Conservation (phyloP, 306 rosid species). For the Inga oerstediana region DNA sequence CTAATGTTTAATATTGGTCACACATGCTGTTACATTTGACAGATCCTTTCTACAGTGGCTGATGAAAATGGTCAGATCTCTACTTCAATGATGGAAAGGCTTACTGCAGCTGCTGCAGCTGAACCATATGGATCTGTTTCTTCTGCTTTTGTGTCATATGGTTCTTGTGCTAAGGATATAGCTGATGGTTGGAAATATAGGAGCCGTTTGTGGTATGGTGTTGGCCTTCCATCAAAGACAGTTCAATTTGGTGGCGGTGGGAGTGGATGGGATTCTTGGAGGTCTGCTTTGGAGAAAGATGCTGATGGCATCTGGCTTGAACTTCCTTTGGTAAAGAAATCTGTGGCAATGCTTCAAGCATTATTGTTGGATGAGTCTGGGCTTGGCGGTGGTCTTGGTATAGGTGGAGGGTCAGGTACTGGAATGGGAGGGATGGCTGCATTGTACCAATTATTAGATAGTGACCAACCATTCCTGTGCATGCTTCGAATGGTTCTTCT, state of each 20-base stretch:
- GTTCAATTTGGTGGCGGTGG: conserved; percentile 88
- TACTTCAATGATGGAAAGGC: conserved; percentile 74
- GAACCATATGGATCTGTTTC: conserved; percentile 90
- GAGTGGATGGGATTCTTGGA: conserved; percentile 90
- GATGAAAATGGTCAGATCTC: conserved; percentile 89
- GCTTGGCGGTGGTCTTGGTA: conserved; percentile 98
- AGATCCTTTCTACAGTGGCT: conserved; percentile 94
- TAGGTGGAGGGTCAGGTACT: conserved; percentile 98
- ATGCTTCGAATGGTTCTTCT: conserved; percentile 99
- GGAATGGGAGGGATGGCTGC: conserved; percentile 99
- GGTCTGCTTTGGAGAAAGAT: conserved; percentile 81
- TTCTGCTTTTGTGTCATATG: conserved; percentile 93
- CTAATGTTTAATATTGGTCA: conserved; percentile 21
- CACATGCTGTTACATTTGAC: conserved; percentile 34
- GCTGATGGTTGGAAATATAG: conserved; percentile 94
- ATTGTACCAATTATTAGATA: conserved; percentile 91
- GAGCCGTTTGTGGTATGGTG: conserved; percentile 96
- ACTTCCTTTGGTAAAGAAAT: conserved; percentile 86
- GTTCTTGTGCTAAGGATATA: conserved; percentile 82
- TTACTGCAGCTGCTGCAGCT: conserved; percentile 97
- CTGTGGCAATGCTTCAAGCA: conserved; percentile 95
- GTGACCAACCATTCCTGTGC: conserved; percentile 98
- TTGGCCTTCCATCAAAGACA: conserved; percentile 73
- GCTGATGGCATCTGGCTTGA: conserved; percentile 81
- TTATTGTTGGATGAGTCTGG: conserved; percentile 92